Base-by-base conservation (phyloP, 306 rosid genomes). In the Astragalus membranaceus region DNA sequence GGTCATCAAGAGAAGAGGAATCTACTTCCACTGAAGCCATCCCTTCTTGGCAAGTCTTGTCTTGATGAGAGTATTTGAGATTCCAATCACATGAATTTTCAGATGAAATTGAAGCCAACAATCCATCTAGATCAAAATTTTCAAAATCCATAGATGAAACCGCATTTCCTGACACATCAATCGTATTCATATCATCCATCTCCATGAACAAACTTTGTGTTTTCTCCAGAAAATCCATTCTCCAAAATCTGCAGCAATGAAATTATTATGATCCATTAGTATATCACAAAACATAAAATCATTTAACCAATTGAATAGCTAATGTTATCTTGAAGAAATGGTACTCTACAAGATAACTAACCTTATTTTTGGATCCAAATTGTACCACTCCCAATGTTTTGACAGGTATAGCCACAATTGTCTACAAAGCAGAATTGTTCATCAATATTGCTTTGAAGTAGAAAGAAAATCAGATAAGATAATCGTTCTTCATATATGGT, bases 201-300 rank as follows among this genome's bases (percentile, higher is more conserved):
- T 73, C 86, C 20, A 46, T 54, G 54, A 92, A 78, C 43, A 84
- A 26, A 59, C 84, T 82, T 66, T 74, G 85, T 64, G 92, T 79
- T 66, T 85, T 84, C 30, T 80, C 84, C 74, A 88, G 66, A 72
- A 88, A 74, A 10, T 81, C 86, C 16, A 64, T 15, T 74, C 81
- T 88, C 92, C 64, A 52, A 70, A 60, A 86, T 82, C 96, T 92
- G 84, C 67, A 78, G 52, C 61, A 69, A 47, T 60, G 67, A 70
- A 60, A 80, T 46, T 64, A 69, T 54, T 32, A 72, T 36, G 46
- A 48, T 70, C 46, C 75, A 29, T 65, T 30, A 69, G 48, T 67
- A 76, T 37, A 60, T 17, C 50, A 60, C 44, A n/a, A 23, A 16
- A 52, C 3, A n/a, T n/a, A n/a, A n/a, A n/a, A n/a, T n/a, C n/a